Evolutionary conservation across 257 asterid species (phyloP).

Genomic region (Solanum sparsipilum): DNA sequence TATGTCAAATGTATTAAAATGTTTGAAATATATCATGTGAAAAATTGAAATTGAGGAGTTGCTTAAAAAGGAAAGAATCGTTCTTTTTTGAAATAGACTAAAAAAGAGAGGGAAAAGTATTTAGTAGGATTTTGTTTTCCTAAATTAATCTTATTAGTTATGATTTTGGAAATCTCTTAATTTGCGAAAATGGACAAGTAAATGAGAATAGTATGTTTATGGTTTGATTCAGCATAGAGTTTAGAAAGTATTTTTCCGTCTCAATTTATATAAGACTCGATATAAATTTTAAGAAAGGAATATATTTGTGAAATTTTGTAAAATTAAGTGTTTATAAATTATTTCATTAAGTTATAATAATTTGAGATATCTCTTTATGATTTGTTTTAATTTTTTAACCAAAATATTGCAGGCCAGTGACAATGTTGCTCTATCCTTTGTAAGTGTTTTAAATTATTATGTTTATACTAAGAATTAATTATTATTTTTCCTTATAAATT

Average conservation of each 20-base stretch:
- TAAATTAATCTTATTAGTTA: not conserved
- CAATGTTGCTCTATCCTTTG: conserved; percentile 37
- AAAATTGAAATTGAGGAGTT: not conserved
- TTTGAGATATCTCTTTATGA: not conserved
- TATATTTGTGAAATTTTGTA: not conserved
- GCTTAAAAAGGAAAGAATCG: not conserved
- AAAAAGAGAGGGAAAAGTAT: not conserved
- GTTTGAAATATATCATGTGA: accelerated
- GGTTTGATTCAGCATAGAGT: accelerated
- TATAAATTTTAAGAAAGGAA: not conserved
- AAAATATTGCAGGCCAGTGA: conserved; percentile 19
- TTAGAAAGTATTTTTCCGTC: not conserved
- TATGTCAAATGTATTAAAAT: not conserved
- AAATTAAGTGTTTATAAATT: not conserved
- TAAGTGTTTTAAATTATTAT: not conserved
- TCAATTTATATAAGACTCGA: too few relatives aligned
- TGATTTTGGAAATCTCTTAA: not conserved
- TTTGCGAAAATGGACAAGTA: not conserved
- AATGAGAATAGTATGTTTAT: not conserved
- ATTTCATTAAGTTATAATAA: not conserved
- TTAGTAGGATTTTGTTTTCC: not conserved
- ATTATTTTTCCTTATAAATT: not conserved
- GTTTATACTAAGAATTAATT: not conserved
- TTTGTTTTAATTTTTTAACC: not conserved
- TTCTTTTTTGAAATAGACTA: too few relatives aligned